Percentiles rank a stretch among this genome's conserved stretches.
phyloP scores from a whole-genome alignment of 805 yeast species.

The Candida maesae region DNA sequence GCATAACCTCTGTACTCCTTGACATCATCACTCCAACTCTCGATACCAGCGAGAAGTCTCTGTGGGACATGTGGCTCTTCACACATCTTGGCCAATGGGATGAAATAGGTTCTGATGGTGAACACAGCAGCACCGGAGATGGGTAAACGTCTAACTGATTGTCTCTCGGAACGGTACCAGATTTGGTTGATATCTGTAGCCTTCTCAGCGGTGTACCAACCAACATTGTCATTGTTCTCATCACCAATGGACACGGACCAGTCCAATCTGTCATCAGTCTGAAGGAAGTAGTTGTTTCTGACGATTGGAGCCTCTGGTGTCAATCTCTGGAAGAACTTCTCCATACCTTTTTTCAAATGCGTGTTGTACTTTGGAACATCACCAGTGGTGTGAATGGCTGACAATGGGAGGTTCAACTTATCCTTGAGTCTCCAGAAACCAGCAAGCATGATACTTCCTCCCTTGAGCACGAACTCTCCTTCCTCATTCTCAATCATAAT shows the following conservation, averaged over 20 bases:
- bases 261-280: constrained; percentile 57
- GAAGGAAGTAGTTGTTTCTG: constrained; percentile 62
- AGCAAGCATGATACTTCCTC: constrained; percentile 61
- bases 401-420: constrained; percentile 51
- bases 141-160: constrained; percentile 58
- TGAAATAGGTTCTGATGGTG: constrained; percentile 61
- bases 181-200: constrained; percentile 45
- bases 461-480: constrained; percentile 54
- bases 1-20: constrained; percentile 56
- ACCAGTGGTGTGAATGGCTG: constrained; percentile 59
- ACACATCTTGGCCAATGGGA: constrained; percentile 49
- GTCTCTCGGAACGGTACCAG: constrained; percentile 62
- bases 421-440: constrained; percentile 70
- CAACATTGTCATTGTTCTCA: constrained; percentile 47
- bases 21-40: constrained; percentile 59
- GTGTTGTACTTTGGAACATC: constrained; percentile 64
- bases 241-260: constrained; percentile 66
- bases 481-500: constrained; percentile 57
- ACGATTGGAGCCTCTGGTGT: constrained; percentile 62
- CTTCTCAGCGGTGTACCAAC: constrained; percentile 59
- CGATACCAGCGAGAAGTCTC: constrained; percentile 54
- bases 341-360: constrained; percentile 60
- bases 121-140: constrained; percentile 53
- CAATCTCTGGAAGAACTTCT: constrained; percentile 55
- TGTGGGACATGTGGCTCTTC: constrained; percentile 61